Conservation (phyloP, 169 alveolate species). For the Eimeria sp. region DNA sequence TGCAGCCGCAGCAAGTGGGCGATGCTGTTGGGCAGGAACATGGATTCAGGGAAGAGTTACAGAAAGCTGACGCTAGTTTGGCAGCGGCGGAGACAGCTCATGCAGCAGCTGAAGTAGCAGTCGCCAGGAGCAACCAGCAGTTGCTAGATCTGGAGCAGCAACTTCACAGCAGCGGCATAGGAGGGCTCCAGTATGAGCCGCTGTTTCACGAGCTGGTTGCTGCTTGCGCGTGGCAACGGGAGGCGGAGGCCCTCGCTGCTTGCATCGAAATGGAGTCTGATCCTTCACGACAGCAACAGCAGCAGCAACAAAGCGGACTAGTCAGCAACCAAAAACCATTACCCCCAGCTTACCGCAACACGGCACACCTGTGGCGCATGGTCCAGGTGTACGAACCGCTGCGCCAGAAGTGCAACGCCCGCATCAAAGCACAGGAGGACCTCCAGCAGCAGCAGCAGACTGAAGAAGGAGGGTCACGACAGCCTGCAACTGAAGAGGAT, state of each 20-base stretch:
- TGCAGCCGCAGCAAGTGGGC: conserved; percentile 41
- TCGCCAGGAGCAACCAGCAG: conserved; percentile 52
- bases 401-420: conserved; percentile 70
- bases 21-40: neutral
- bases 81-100: conserved; percentile 31
- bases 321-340: conserved; percentile 20
- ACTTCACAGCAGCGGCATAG: conserved; percentile 63
- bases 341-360: conserved; percentile 62
- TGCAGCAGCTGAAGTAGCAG: conserved; percentile 65
- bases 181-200: conserved; percentile 73
- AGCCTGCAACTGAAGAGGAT: neutral
- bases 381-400: conserved; percentile 67
- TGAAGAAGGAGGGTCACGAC: neutral
- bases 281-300: conserved; percentile 19
- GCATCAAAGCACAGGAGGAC: conserved; percentile 48
- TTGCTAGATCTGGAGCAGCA: conserved; percentile 81
- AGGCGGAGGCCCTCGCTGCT: conserved; percentile 73
- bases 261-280: conserved; percentile 37
- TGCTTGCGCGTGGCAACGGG: conserved; percentile 79
- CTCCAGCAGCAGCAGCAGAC: conserved; percentile 47
- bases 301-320: conserved; percentile 2
- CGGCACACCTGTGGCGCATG: conserved; percentile 79
- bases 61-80: conserved; percentile 19
- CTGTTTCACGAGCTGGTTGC: conserved; percentile 71
- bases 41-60: neutral